Base-by-base conservation (phyloP, 768 basidiomycete species). In the Austroboletus eburneus region DNA sequence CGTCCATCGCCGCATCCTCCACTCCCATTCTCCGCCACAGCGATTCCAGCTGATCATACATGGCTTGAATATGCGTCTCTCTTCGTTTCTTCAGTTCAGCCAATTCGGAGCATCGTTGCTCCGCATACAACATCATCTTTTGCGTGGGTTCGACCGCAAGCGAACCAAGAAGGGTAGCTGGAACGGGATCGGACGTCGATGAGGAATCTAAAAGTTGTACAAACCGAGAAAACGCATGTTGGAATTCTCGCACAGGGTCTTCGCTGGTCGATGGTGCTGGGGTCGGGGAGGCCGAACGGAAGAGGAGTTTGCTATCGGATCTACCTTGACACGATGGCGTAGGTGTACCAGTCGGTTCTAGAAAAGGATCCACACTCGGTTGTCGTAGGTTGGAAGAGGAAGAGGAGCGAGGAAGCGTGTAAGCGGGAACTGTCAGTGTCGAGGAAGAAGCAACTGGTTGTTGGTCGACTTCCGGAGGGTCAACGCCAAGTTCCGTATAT, bases 1-100 rank as follows among this genome's bases (percentile, higher is more conserved):
- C 80, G 57, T 98, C 91, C 80, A 93, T 91, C 37, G 85, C 85
- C 1, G 66, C 68, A 39, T 93, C 88, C 1, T 76, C 64, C 5
- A 95, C 82, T 13, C 91, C 93, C 48, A 98, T 74, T 46, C 93
- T 71, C 48, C 76, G 77, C 95, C 95, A 99, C 3, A 98, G 76
- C 0, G 82, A 82, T 62, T 95, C 94, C 1, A 99, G 76, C 52
- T 91, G 83, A 64, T 98, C 92, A 59, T 93, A 99, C 74, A 97
- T 85, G 0, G 83, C 77, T 63, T 99, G 95, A 24, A 99, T 97
- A 53, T 85, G 81, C 1, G 78, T 69, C 58, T 95, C 92, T 12
- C 93, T 77, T 24, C 77, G 70, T 30, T 77, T 75, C 66, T 92
- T 92, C 42, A 81, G 72, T 13, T 87, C 83, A 48, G 84, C 81